These are phyloP conservation scores for Cystofilobasidium ferigula DNA, from an alignment of 768 basidiomycete species.

Conservation along the genomic window DNA sequence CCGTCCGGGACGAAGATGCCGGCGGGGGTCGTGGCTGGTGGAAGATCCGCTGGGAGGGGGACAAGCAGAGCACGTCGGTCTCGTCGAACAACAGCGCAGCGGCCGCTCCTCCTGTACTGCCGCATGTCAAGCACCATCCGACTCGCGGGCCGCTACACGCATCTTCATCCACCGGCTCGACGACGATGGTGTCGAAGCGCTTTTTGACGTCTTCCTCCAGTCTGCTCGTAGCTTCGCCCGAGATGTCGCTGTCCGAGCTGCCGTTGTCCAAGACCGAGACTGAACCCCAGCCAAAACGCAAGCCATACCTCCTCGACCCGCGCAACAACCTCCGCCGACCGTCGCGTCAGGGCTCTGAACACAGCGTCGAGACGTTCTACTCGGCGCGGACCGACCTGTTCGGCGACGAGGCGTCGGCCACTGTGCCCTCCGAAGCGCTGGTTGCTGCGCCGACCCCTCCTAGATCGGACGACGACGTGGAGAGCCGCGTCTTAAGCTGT, in stretches of 20 bases:
- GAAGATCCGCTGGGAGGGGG: conserved; percentile 19
- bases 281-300: background rate
- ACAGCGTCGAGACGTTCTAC: background rate
- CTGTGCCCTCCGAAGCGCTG: background rate
- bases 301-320: background rate
- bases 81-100: background rate
- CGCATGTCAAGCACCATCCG: background rate
- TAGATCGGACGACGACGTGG: background rate
- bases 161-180: background rate
- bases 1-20: background rate
- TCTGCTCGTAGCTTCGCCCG: background rate
- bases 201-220: background rate
- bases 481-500: background rate
- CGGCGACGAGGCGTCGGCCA: background rate
- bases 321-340: background rate
- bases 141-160: background rate
- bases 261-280: background rate
- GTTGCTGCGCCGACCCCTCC: background rate
- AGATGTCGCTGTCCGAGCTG: background rate
- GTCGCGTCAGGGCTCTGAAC: background rate
- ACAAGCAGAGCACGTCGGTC: background rate
- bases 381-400: background rate
- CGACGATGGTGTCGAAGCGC: background rate
- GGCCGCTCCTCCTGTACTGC: too few species aligned
- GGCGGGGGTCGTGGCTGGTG: conserved; percentile 15